Evolutionary conservation across 2,329 filamentous ascomycete species (phyloP).

Genomic region (Dactylellina haptotyla): DNA sequence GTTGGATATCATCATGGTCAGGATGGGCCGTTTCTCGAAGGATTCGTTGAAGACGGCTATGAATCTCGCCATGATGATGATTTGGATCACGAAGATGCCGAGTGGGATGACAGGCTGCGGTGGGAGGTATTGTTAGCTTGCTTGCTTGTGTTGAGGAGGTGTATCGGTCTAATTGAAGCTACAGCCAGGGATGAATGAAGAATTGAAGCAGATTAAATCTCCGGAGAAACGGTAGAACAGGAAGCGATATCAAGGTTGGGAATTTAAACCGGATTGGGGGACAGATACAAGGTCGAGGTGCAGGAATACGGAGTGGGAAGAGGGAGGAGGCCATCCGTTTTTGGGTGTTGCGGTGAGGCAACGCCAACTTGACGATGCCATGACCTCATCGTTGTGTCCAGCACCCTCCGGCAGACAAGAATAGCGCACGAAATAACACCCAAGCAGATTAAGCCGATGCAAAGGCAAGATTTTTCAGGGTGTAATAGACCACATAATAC

Average conservation of each 20-base stretch:
- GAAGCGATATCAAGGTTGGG: not conserved
- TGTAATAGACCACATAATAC: no score
- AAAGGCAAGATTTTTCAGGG: no score
- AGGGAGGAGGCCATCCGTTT: not conserved
- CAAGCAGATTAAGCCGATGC: no score
- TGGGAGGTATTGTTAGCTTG: slow-evolving; percentile 56
- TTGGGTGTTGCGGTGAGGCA: slow-evolving; percentile 37
- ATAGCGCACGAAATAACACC: no score
- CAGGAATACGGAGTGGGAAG: not conserved
- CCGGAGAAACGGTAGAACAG: not conserved
- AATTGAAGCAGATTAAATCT: not conserved
- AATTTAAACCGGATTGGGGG: not conserved
- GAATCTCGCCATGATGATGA: slow-evolving; percentile 83
- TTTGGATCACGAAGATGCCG: slow-evolving; percentile 85
- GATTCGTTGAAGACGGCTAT: slow-evolving; percentile 90
- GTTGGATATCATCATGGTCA: slow-evolving; percentile 99
- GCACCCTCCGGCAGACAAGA: no score
- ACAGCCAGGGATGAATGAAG: not conserved
- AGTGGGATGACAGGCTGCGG: slow-evolving; percentile 84
- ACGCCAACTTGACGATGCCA: slow-evolving; percentile 48
- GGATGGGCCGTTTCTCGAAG: slow-evolving; percentile 91
- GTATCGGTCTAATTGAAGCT: not conserved
- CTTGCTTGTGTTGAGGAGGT: slow-evolving; percentile 48
- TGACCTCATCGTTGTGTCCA: slow-evolving; percentile 50
- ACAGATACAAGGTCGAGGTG: no score